Evolutionary conservation across 2,329 filamentous ascomycete species (phyloP).

Genomic region (Xylariales sp.): DNA sequence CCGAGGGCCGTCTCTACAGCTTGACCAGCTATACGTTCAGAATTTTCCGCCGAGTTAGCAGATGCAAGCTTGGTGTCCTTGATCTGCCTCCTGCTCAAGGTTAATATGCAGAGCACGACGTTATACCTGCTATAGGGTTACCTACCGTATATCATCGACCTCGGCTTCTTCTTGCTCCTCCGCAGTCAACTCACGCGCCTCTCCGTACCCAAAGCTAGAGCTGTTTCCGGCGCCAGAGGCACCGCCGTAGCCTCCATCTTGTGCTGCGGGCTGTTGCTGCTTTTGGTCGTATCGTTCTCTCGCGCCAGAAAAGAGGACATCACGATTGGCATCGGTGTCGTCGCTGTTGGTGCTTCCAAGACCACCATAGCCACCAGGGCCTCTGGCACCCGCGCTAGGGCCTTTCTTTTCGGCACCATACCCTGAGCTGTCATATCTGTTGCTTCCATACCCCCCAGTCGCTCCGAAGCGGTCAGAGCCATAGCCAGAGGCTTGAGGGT

Average conservation of each 20-base stretch:
- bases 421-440: conserved; percentile 43
- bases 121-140: no score
- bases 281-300: conserved; percentile 21
- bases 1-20: conserved; percentile 66
- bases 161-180: conserved; percentile 73
- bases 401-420: conserved; percentile 17
- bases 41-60: conserved; percentile 53
- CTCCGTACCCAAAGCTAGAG: conserved; percentile 51
- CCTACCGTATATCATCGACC: conserved; percentile 65
- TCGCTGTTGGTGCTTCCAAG: conserved; percentile 43
- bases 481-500: conserved; percentile 37
- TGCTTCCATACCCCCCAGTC: conserved; percentile 45
- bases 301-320: conserved; percentile 53
- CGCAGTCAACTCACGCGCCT: conserved; percentile 72
- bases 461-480: conserved; percentile 50
- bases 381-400: conserved; percentile 28
- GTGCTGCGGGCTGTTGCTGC: conserved; percentile 14
- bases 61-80: conserved; percentile 72
- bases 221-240: conserved; percentile 14
- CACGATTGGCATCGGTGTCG: conserved; percentile 49
- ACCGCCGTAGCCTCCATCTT: conserved; percentile 14
- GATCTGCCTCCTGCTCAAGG: no score
- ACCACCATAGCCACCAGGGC: conserved; percentile 58
- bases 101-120: no score
- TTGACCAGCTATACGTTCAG: conserved; percentile 61